A percentile compares a stretch with the other conserved stretches of the same genome.
Conservation (phyloP, 1,139 yeast genomes). For the Candida sp. region DNA sequence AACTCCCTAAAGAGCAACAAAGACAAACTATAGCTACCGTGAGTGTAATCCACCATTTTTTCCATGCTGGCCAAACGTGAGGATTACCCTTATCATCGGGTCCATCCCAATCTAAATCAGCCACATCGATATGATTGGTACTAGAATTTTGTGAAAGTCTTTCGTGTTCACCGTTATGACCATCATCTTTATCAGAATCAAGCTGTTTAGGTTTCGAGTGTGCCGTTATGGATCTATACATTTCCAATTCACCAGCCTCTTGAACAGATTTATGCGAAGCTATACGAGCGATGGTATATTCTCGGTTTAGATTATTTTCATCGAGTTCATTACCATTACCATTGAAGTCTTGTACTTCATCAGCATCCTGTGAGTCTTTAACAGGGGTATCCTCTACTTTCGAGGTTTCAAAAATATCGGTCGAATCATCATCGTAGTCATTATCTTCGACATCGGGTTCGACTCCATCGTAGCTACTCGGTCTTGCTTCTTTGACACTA, state of each 20-base stretch:
- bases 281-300: slow-evolving; percentile 17
- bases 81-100: slow-evolving; percentile 62
- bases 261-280: slow-evolving; percentile 16
- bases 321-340: slow-evolving; percentile 3
- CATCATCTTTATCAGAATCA: not conserved
- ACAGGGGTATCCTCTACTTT: not conserved
- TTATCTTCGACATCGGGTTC: not conserved
- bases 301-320: slow-evolving; percentile 15
- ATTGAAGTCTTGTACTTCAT: not conserved
- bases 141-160: not conserved
- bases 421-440: not conserved
- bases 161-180: slow-evolving; percentile 4
- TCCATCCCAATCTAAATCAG: slow-evolving; percentile 57
- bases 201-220: not conserved
- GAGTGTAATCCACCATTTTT: slow-evolving; percentile 63
- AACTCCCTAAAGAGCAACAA: slow-evolving; percentile 69
- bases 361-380: not conserved
- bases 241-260: slow-evolving; percentile 8
- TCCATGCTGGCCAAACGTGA: slow-evolving; percentile 59
- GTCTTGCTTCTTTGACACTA: not conserved
- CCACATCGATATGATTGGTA: slow-evolving; percentile 21
- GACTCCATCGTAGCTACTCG: slow-evolving; percentile 1
- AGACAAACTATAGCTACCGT: slow-evolving; percentile 62
- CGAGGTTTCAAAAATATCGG: not conserved
- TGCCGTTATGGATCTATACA: slow-evolving; percentile 4